Evolutionary conservation across 2,329 filamentous ascomycete species (phyloP), one percentile per base, ranked within the genome.

Genomic region (Hypomyces perniciosus): DNA sequence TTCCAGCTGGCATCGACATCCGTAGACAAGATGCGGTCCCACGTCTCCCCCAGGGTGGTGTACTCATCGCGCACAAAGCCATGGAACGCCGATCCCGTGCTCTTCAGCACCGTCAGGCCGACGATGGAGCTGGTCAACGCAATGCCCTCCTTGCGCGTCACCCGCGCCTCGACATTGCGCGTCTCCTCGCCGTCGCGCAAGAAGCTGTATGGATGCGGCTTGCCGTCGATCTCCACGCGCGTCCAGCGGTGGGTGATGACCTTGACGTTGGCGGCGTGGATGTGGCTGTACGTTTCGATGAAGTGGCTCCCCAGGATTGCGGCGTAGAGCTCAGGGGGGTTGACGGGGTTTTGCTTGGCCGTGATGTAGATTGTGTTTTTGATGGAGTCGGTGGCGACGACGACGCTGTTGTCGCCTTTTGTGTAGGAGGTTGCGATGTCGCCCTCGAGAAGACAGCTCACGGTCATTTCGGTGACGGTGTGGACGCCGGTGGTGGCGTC

Each of bases 291-390:
- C 55, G 77, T 88, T 61, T 88, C 79, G 65, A 96, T 73, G 74
- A 97, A 97, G 77, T 99, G 93, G 59, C 83, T 79, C 61, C 88
- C 90, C 48, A 99, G 76, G 61, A 88, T 86, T 62, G 85, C 81
- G 59, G 88, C 92, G 68, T 89, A 99, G 56, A 95, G 83, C 76
- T 99, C 93, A 0, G 93, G 92, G 12, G 93, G 91, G 60, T 85
- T 90, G 61, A 99, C 87, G 33, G 91, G 88, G 74, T 95, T 79
- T 72, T 95, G 86, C 75, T 96, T 96, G 65, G 93, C 92, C 65
- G 89, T 86, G 73, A 99, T 90, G 77, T 93, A 96, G 66, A 88
- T 85, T 62, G 88, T 97, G 74, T 99, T 96, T 77, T 99, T 99
- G 75, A 97, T 95, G 28, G 90, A 92, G 72, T 99, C 93, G 54